phyloP scores from a whole-genome alignment of 257 asterid species.

The Gynochthodes officinalis region DNA sequence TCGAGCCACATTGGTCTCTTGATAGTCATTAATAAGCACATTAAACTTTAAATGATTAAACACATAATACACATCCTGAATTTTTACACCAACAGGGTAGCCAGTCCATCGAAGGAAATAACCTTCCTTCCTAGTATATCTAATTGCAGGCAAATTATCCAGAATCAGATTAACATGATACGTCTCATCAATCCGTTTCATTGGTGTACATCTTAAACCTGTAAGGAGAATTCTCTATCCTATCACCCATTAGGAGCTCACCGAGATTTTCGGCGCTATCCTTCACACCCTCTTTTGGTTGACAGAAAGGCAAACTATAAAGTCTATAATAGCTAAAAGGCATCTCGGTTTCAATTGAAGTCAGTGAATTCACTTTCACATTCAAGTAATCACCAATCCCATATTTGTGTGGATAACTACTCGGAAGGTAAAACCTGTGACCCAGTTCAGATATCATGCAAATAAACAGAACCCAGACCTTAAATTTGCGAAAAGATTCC shows the following conservation, averaged over 20 bases:
- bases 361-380: slow-evolving; percentile 82
- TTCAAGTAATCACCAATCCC: slow-evolving; percentile 66
- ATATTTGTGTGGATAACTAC: slow-evolving; percentile 80
- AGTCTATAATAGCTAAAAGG: slow-evolving; percentile 86
- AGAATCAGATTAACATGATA: slow-evolving; percentile 82
- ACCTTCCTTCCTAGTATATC: slow-evolving; percentile 69
- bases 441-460: slow-evolving; percentile 41
- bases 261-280: slow-evolving; percentile 91
- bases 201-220: slow-evolving; percentile 74
- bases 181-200: slow-evolving; percentile 77
- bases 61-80: slow-evolving; percentile 54
- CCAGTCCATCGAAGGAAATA: slow-evolving; percentile 76
- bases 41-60: slow-evolving; percentile 78
- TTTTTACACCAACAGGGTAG: slow-evolving; percentile 71
- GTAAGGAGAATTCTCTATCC: slow-evolving; percentile 87
- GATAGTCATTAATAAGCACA: slow-evolving; percentile 77
- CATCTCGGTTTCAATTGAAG: slow-evolving; percentile 83
- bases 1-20: slow-evolving; percentile 71
- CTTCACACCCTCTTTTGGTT: slow-evolving; percentile 67
- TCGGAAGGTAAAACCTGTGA: slow-evolving; percentile 82
- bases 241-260: slow-evolving; percentile 93
- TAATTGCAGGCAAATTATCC: slow-evolving; percentile 82
- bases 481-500: slow-evolving; percentile 46
- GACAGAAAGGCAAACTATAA: slow-evolving; percentile 77
- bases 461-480: slow-evolving; percentile 59